These are phyloP conservation scores for Ampelocalamus luodianensis DNA, from an alignment of 176 grass and related monocot species.

Conservation along the genomic window DNA sequence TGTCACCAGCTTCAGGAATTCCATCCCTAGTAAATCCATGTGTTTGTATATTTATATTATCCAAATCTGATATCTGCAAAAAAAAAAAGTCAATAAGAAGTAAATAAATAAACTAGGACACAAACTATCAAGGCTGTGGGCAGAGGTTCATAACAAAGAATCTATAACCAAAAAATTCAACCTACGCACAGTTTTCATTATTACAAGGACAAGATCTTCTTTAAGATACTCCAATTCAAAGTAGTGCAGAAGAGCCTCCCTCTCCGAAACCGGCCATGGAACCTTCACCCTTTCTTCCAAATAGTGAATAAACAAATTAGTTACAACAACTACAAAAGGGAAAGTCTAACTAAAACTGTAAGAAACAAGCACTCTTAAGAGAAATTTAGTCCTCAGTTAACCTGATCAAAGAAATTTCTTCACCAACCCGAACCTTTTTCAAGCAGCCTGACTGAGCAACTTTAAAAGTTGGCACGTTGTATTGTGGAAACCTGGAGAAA, in stretches of 20 bases:
- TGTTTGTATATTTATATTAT: slow-evolving; percentile 59
- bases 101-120: slow-evolving; percentile 35
- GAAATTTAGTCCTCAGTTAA: slow-evolving; percentile 49
- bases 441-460: slow-evolving; percentile 68
- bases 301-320: slow-evolving; percentile 68
- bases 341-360: slow-evolving; percentile 33
- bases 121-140: background rate
- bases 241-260: slow-evolving; percentile 93
- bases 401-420: slow-evolving; percentile 96
- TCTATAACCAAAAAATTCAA: slow-evolving; percentile 1
- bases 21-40: slow-evolving; percentile 73
- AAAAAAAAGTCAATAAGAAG: background rate
- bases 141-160: slow-evolving; percentile 31
- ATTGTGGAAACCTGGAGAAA: slow-evolving; percentile 91
- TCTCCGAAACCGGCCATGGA: slow-evolving; percentile 96
- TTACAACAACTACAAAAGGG: slow-evolving; percentile 18
- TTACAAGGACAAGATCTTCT: slow-evolving; percentile 92
- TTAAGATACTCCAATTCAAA: slow-evolving; percentile 88
- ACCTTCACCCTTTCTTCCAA: slow-evolving; percentile 98
- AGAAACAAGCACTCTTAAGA: background rate
- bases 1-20: slow-evolving; percentile 84
- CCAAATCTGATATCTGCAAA: slow-evolving; percentile 75
- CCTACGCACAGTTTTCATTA: slow-evolving; percentile 79
- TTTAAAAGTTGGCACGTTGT: slow-evolving; percentile 91
- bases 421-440: slow-evolving; percentile 86